Base-by-base conservation (phyloP, 176 grass and related monocot genomes). In the Musa itinerans region DNA sequence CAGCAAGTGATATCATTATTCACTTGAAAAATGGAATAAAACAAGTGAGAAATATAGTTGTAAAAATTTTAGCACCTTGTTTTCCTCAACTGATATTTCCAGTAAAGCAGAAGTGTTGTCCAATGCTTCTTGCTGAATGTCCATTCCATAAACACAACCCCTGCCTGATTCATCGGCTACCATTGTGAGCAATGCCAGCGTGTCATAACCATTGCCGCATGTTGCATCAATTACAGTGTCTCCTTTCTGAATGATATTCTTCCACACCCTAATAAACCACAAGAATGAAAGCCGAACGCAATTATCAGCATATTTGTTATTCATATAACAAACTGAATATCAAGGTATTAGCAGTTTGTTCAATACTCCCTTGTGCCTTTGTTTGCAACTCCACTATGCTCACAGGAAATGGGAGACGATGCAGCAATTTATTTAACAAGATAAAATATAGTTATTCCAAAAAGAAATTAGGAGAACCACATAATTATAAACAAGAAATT, bases 161-260 rank as follows among this genome's bases (percentile, higher is more conserved):
- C 76, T 70, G 2, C 69, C 74, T 26, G 48, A 87, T 74, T 84
- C 85, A 84, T 84, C 82, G 73, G 84, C 74, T 53, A 98, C 86
- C 88, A 93, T 86, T 55, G 89, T 85, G 23, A 98, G 87, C 86
- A 93, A 74, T 80, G 90, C 86, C 5, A 93, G 72, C 0, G 88
- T 93, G 69, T 91, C 90, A 52, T 93, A 84, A 12, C 94, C 90
- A 76, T 98, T 91, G 68, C 94, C 94, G 0, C 94, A 98, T 67
- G 94, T 98, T n/a, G 94, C 94, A 81, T 98, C 94, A 64, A 91
- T 83, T 71, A 98, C 94, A 0, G 72, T 79, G 71, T 98, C 94
- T 52, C 94, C 90, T 81, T 78, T 87, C 49, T 16, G 86, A 53
- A 98, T 80, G n/a, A 91, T 81, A 2, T 82, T 93, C 82, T 80